A percentile compares a stretch with the other conserved stretches of the same genome.
Conservation (phyloP, 768 basidiomycete species). For the Boletus speciosus region DNA sequence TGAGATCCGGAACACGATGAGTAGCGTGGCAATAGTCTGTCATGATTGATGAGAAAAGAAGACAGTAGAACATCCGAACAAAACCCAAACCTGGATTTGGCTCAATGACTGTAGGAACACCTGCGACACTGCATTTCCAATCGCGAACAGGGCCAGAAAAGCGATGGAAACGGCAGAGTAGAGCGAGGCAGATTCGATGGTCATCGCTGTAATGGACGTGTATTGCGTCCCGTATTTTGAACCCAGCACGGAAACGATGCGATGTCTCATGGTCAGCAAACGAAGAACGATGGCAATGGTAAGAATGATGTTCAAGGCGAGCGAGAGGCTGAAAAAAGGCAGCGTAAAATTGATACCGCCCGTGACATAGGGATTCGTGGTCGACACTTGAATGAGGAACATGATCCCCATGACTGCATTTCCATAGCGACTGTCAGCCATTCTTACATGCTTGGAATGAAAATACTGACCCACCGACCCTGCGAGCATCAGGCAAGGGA, state of each 20-base stretch:
- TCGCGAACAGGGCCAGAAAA: slow-evolving; percentile 29
- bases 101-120: slow-evolving; percentile 29
- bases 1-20: slow-evolving; percentile 7
- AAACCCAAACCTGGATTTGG: slow-evolving; percentile 25
- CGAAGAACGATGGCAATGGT: slow-evolving; percentile 33
- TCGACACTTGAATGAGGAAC: slow-evolving; percentile 13
- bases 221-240: slow-evolving; percentile 23
- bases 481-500: slow-evolving; percentile 11
- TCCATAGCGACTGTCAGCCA: neutral
- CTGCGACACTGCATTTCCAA: slow-evolving; percentile 21
- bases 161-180: slow-evolving; percentile 27
- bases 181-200: slow-evolving; percentile 34
- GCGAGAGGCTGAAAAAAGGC: slow-evolving; percentile 27
- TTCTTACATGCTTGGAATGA: neutral
- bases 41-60: neutral
- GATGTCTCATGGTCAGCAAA: slow-evolving; percentile 20
- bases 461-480: slow-evolving; percentile 7
- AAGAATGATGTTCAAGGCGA: slow-evolving; percentile 32
- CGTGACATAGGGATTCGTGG: slow-evolving; percentile 11
- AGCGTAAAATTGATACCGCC: slow-evolving; percentile 10
- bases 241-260: slow-evolving; percentile 15
- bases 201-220: slow-evolving; percentile 31
- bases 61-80: neutral
- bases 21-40: slow-evolving; percentile 1
- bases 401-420: slow-evolving; percentile 5